Evolutionary conservation across 2,329 filamentous ascomycete genomes (phyloP).

Genomic region (Diaporthe vexans): DNA sequence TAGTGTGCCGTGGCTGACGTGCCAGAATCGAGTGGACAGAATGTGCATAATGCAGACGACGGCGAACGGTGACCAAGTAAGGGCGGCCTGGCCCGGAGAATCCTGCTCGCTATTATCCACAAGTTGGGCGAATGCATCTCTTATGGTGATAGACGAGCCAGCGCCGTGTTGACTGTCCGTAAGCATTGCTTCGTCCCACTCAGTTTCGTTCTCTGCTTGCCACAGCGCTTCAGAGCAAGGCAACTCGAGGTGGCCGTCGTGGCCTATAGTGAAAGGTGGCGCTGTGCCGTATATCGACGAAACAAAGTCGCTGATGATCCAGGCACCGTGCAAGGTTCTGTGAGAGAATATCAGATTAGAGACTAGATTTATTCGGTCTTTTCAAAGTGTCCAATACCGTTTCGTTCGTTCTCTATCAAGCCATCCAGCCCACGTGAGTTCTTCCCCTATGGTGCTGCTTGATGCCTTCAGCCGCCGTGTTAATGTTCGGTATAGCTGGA

Average conservation of each 20-base stretch:
- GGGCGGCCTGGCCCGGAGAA: neutral
- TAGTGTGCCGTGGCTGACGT: conserved; percentile 1
- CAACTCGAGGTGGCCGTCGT: neutral
- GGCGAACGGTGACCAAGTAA: neutral
- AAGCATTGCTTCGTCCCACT: neutral
- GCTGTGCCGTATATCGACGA: neutral
- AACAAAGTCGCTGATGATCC: neutral
- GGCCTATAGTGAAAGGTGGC: neutral
- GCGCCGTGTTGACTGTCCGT: neutral
- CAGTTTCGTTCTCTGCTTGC: neutral
- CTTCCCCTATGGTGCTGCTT: rapidly evolving
- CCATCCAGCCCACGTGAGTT: neutral
- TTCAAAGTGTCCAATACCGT: neutral
- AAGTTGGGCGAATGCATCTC: neutral
- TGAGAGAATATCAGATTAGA: neutral
- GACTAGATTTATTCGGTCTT: too few species aligned
- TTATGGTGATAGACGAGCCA: neutral
- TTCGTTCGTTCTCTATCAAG: neutral
- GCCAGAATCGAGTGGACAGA: conserved; percentile 6
- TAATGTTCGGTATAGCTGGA: neutral
- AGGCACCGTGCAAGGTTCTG: neutral
- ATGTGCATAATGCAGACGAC: conserved; percentile 11
- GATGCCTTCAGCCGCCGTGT: neutral
- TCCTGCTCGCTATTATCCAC: neutral
- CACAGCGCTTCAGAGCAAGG: neutral